Percentiles rank a stretch among this genome's conserved stretches.
Evolutionary conservation across 371 early-diverging fungal genomes (phyloP).

Genomic region (Apophysomyces ossiformis): DNA sequence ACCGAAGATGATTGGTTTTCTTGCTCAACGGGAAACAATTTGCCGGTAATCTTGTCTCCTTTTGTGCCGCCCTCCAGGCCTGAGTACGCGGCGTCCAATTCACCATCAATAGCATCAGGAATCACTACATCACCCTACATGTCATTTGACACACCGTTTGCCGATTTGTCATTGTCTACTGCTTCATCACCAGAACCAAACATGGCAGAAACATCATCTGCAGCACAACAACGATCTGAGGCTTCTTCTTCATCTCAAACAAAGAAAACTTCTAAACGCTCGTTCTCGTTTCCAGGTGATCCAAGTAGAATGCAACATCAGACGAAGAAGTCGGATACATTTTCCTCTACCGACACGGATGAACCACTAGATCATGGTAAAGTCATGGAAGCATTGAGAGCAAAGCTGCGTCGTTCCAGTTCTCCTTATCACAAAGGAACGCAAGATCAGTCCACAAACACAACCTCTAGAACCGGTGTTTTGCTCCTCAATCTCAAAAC

Average conservation of each 20-base stretch:
- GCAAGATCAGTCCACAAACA: slow-evolving; percentile 9
- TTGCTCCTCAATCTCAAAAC: slow-evolving; percentile 46
- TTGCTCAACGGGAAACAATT: background rate
- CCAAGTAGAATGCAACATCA: background rate
- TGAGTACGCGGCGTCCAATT: background rate
- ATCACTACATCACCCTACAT: slow-evolving; percentile 10
- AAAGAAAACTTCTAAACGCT: background rate
- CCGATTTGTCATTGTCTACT: slow-evolving; percentile 5
- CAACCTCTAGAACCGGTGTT: slow-evolving; percentile 29
- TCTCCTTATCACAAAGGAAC: slow-evolving; percentile 7
- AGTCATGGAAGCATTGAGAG: slow-evolving; percentile 43
- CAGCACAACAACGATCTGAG: background rate
- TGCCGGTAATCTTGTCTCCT: slow-evolving; percentile 5
- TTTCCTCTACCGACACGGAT: background rate
- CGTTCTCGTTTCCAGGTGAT: background rate
- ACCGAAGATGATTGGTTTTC: slow-evolving; percentile 4
- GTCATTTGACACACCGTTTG: slow-evolving; percentile 10
- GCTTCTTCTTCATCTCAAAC: background rate
- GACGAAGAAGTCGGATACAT: background rate
- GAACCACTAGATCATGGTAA: slow-evolving; percentile 28
- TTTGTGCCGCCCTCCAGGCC: slow-evolving; percentile 3
- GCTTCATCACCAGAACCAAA: slow-evolving; percentile 13
- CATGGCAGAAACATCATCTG: background rate
- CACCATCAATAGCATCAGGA: slow-evolving; percentile 6
- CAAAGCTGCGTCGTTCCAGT: slow-evolving; percentile 36